Conservation (phyloP, 2,329 filamentous ascomycete genomes). For the Paraconiothyrium brasiliense region DNA sequence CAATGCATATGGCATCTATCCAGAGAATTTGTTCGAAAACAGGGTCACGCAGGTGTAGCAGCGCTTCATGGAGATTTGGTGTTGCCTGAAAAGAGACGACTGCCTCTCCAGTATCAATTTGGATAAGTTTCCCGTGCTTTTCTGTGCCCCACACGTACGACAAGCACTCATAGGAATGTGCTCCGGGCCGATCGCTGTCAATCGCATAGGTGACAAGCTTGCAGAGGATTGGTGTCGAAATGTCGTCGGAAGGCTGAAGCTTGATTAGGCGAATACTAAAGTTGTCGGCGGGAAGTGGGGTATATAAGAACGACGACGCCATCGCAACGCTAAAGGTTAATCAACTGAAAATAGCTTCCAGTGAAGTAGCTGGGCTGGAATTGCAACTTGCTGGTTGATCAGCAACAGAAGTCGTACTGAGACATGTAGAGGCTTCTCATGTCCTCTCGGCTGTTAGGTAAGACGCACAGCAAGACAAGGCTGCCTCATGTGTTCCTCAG, state of each 20-base stretch:
- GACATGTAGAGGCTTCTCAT: not conserved
- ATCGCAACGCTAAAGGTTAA: not conserved
- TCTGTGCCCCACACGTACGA: constrained; percentile 11
- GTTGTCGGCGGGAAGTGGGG: not conserved
- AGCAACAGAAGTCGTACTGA: not conserved
- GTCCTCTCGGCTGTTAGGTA: not conserved
- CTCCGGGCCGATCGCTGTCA: not conserved
- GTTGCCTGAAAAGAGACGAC: not conserved
- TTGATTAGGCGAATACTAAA: constrained; percentile 13
- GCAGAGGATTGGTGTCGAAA: constrained; percentile 7
- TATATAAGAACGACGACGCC: not conserved
- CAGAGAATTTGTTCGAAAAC: constrained; percentile 14
- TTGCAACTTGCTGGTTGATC: not conserved
- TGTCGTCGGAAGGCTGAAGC: constrained; percentile 11
- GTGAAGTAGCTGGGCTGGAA: not conserved
- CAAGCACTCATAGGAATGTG: constrained; percentile 11
- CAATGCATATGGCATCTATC: constrained; percentile 13
- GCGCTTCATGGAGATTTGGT: constrained; percentile 11
- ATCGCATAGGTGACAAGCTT: constrained; percentile 10
- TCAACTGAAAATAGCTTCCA: not conserved
- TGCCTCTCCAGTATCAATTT: not conserved
- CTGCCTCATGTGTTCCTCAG: not conserved
- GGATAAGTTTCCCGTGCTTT: not conserved
- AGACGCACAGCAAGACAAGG: not conserved
- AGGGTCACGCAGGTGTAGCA: constrained; percentile 4